Base-by-base conservation (phyloP, 2,329 filamentous ascomycete species). In the Zymoseptoria tritici region DNA sequence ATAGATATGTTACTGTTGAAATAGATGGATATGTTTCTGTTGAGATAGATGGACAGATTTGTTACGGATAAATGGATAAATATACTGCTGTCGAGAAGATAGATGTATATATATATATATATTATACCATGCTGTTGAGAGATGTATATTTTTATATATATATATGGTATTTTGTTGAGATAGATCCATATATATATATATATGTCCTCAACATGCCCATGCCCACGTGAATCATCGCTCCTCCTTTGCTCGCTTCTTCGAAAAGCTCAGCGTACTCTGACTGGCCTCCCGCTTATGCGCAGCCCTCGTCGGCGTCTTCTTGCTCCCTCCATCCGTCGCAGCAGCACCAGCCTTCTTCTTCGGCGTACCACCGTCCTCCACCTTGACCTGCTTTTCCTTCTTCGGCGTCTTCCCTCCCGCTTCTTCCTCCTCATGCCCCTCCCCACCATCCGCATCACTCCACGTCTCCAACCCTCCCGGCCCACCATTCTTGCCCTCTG, bases 401-500 rank as follows among this genome's bases (percentile, higher is more conserved):
- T 56, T 61, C 21, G 59, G 51, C 51, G 59, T 57, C 56, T 60
- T 59, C 13, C 46, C 53, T 46, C 49, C 54, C 51, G 60, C 63
- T n/a, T 46, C 31, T 54, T 64, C 59, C 46, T 49, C 59, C 36
- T 67, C 60, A 31, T 66, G 53, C 49, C 67, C 56, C 24, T 69
- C 61, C 3, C n/a, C 51, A 3, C 64, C 68, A 58, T 70, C 67
- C 7, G 66, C 68, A 60, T 70, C 67, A 19, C 68, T 65, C 54
- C 56, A 68, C 4, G 59, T 60, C 11, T 60, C 56, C 21, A 77
- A 60, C 62, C 76, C 77, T 8, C 74, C 76, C 0, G 73, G 71
- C 5, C 70, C 73, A 16, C 76, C 77, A 59, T 72, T 65, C 2
- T 63, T 66, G 0, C 77, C 78, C 31, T 73, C 64, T 9, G 78